Evolutionary conservation across 2,329 filamentous ascomycete species (phyloP).

Genomic region (Chrysoporthe puriensis): DNA sequence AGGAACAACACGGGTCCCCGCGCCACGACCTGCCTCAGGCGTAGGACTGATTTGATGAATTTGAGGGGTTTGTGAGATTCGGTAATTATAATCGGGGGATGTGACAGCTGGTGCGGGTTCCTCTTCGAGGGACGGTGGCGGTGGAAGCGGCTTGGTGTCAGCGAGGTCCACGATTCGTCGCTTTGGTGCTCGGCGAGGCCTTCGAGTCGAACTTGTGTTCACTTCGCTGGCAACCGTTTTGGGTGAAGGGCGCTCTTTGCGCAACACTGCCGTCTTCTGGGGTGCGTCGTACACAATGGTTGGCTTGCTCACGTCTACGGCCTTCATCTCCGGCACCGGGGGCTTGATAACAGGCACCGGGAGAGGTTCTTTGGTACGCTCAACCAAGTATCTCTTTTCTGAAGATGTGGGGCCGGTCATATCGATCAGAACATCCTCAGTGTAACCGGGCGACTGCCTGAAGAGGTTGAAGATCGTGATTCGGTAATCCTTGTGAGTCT

Average conservation of each 20-base stretch:
- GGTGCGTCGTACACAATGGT: constrained; percentile 58
- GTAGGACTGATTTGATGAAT: constrained; percentile 39
- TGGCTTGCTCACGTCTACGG: constrained; percentile 70
- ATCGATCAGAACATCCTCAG: constrained; percentile 89
- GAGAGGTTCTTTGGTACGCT: constrained; percentile 76
- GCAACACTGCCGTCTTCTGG: constrained; percentile 55
- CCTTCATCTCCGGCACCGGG: constrained; percentile 62
- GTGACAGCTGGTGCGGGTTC: constrained; percentile 32
- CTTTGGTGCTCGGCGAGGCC: constrained; percentile 61
- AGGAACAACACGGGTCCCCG: constrained; percentile 38
- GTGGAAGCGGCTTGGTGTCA: constrained; percentile 49
- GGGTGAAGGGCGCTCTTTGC: constrained; percentile 61
- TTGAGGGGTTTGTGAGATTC: constrained; percentile 49
- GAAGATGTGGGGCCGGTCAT: constrained; percentile 79
- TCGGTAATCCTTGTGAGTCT: constrained; percentile 82
- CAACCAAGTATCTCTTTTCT: constrained; percentile 82
- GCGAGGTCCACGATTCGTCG: constrained; percentile 68
- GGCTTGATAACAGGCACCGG: constrained; percentile 79
- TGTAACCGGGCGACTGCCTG: constrained; percentile 84
- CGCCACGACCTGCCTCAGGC: constrained; percentile 40
- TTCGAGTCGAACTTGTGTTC: constrained; percentile 60
- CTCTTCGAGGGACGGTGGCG: constrained; percentile 37
- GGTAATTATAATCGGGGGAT: constrained; percentile 44
- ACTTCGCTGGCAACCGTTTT: constrained; percentile 61
- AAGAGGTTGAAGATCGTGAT: constrained; percentile 96